These are phyloP conservation scores for Leptographium wingfieldii DNA, from an alignment of 2,329 filamentous ascomycete species.

Conservation along the genomic window DNA sequence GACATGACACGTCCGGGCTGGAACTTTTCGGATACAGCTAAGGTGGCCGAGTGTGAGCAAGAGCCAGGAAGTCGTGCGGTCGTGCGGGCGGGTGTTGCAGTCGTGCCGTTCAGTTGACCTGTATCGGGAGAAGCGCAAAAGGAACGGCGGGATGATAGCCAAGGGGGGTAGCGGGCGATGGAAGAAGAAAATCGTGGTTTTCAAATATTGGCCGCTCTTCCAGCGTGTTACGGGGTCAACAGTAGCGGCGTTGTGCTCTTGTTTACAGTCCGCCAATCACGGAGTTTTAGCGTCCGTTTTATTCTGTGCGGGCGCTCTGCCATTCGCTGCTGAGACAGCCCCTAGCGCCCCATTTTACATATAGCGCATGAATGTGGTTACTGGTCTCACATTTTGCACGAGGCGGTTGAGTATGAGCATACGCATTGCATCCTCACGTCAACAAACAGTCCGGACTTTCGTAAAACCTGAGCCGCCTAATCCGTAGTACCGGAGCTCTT, in stretches of 20 bases:
- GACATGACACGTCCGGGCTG: constrained; percentile 10
- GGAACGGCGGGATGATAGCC: background rate
- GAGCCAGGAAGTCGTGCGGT: background rate
- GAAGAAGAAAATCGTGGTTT: background rate
- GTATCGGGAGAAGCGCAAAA: background rate
- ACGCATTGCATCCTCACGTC: background rate
- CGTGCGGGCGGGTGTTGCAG: background rate
- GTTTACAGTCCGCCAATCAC: constrained; percentile 3
- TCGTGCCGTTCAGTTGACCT: background rate
- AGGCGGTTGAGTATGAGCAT: background rate
- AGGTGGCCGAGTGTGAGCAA: background rate
- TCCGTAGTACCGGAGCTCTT: no score
- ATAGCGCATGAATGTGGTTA: background rate
- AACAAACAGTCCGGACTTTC: background rate
- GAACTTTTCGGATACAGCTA: background rate
- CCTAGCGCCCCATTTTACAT: background rate
- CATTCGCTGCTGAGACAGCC: background rate
- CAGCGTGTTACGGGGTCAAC: constrained; percentile 13
- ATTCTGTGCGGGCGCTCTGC: background rate
- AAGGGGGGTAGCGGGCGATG: background rate
- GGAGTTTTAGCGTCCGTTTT: background rate
- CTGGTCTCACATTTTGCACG: background rate
- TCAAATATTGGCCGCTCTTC: background rate
- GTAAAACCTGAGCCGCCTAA: background rate
- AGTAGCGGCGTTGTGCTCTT: constrained; percentile 7